Evolutionary conservation across 129 eudicot genomes (phyloP).

Genomic region (Silybum marianum): DNA sequence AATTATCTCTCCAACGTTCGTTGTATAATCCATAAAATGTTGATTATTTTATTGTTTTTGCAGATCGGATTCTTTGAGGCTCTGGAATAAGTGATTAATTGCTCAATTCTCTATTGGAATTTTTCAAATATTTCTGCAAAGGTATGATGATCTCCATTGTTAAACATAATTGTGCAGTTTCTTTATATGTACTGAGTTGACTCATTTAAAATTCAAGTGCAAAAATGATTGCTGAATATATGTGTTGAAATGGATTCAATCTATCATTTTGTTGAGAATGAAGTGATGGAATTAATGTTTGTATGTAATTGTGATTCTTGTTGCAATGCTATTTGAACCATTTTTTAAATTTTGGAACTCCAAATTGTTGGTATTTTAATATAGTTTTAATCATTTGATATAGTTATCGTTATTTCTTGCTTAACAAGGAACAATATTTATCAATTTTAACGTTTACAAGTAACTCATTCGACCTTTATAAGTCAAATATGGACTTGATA

Average conservation of each 20-base stretch:
- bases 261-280: background rate
- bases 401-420: background rate
- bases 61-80: slow-evolving; percentile 16
- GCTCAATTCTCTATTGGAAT: slow-evolving; percentile 4
- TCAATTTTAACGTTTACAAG: background rate
- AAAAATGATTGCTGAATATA: background rate
- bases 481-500: background rate
- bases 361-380: background rate
- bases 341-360: background rate
- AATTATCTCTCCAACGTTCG: background rate
- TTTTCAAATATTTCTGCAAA: slow-evolving; percentile 4
- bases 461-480: background rate
- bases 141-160: slow-evolving; percentile 16
- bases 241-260: background rate
- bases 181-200: background rate
- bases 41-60: slow-evolving; percentile 17
- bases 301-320: slow-evolving; percentile 3
- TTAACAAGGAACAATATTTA: background rate
- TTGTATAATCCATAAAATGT: background rate
- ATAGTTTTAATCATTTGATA: background rate
- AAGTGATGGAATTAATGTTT: background rate
- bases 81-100: background rate
- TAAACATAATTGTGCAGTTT: background rate
- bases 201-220: background rate
- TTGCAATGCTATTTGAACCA: background rate